phyloP scores from a whole-genome alignment of 2,329 filamentous ascomycete genomes.

The Xylaria sp. region DNA sequence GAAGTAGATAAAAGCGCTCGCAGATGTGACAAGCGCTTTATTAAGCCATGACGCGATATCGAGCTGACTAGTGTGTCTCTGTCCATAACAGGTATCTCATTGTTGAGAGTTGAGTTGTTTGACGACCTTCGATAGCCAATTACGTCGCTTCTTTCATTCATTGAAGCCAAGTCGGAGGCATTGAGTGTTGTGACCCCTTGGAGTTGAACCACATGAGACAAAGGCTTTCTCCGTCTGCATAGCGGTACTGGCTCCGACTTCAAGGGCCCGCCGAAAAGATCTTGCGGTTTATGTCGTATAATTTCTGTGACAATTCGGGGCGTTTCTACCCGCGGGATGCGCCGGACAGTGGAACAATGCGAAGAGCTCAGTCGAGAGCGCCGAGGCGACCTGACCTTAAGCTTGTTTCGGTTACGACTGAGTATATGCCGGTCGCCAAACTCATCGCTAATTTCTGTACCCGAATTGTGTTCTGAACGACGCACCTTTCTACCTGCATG shows the following conservation, averaged over 20 bases:
- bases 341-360: slow-evolving; percentile 42
- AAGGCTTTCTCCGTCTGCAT: slow-evolving; percentile 33
- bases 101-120: slow-evolving; percentile 14
- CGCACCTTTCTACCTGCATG: slow-evolving; percentile 30
- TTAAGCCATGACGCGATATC: slow-evolving; percentile 40
- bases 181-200: slow-evolving; percentile 18
- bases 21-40: slow-evolving; percentile 45
- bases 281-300: slow-evolving; percentile 39
- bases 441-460: slow-evolving; percentile 28
- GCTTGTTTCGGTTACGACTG: slow-evolving; percentile 36
- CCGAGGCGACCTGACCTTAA: slow-evolving; percentile 44
- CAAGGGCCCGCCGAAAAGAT: slow-evolving; percentile 44
- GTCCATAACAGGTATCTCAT: slow-evolving; percentile 26
- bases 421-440: slow-evolving; percentile 18
- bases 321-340: slow-evolving; percentile 33
- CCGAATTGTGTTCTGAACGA: slow-evolving; percentile 29
- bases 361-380: slow-evolving; percentile 37
- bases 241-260: slow-evolving; percentile 37
- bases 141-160: slow-evolving; percentile 13
- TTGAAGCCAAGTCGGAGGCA: slow-evolving; percentile 5
- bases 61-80: slow-evolving; percentile 21
- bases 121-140: slow-evolving; percentile 25
- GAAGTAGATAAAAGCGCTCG: slow-evolving; percentile 40
- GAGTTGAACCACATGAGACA: slow-evolving; percentile 23
- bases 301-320: slow-evolving; percentile 38